Evolutionary conservation across 148 eudicot species (phyloP), one percentile per base, ranked within the genome.

Genomic region (Polygonum aviculare): DNA sequence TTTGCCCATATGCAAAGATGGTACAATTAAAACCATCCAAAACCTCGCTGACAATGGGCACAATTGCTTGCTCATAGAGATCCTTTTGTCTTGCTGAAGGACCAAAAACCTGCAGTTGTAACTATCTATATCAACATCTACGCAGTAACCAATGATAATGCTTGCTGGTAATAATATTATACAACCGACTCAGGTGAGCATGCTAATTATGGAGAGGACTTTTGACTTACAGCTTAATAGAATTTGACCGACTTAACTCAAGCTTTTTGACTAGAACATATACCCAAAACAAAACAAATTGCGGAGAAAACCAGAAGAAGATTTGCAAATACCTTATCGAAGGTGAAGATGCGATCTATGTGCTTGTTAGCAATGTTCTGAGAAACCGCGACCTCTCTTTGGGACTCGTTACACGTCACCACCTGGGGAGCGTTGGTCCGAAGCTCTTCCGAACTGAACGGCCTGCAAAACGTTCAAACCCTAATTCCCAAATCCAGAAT

Each of bases 1-100:
- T 96, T 83, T 96, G 99, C 31, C 99, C 99, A 88, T 96, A 96
- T 0, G 99, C 99, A 84, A 96, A 96, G 67, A 96, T 92, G 74
- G 99, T 96, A 78, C 99, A 96, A 80, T 96, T 96, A 74, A 93
- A 96, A 21, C 99, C 99, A 74, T 96, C 99, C 76, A 96, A 80
- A 76, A 96, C 99, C 83, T 96, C 99, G 65, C 88, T 82, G 0
- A 96, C 99, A 74, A 96, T 96, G 0, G 99, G 99, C 35, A 85
- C 69, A 78, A 96, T 87, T 16, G 99, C 98, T 85, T 96, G 98
- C 26, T 96, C 98, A 76, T 91, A 96, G 36, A 96, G 85, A 80
- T 89, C 98, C 78, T 55, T 90, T 75, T 96, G 99, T 75, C 84
- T 85, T 19, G 99, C 87, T 21, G 86, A 84, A 73, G 99, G 97